Base-by-base conservation (phyloP, 2,329 filamentous ascomycete genomes). In the Paecilomyces formosus region DNA sequence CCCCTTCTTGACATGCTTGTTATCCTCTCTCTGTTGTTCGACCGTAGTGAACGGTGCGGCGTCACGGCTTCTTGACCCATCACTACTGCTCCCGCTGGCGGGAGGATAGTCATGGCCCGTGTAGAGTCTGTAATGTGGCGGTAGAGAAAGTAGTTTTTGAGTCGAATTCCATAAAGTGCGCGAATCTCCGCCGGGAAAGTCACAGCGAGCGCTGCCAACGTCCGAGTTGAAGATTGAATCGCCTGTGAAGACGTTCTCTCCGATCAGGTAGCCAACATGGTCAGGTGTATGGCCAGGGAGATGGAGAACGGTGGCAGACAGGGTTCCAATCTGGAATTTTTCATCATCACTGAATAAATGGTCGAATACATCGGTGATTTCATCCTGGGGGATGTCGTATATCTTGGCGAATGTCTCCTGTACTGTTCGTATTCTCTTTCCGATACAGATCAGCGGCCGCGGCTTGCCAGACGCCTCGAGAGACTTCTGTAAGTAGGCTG, bases 211-310 rank as follows among this genome's bases (percentile, higher is more conserved):
- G 0, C 76, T 77, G 11, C 80, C 80, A 18, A 83, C 71, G 54
- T 82, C 80, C 0, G 74, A 70, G 55, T 82, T 72, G 61, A 84
- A 82, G 30, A 83, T 70, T 0, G 78, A 80, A 58, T 83, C 81
- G 0, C 80, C 81, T 3, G 74, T 76, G 52, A 83, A 83, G 0
- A 83, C 73, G 22, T 67, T 67, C 11, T 55, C 54, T 6, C 81
- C 82, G 55, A 86, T 79, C 33, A 72, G 69, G 60, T 87, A 88
- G 0, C 83, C 84, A 13, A 85, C 64, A 57, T 86, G 83, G 61
- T 87, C 84, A 0, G 83, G 82, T 0, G 83, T 86, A 62, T 87
- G 83, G 0, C 84, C 84, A 0, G 84, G 83, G 0, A 87, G 77
- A 62, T 86, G 79, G 0, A 86, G 66, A 0, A 78, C 82, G 2